Base-by-base conservation (phyloP, 2,329 filamentous ascomycete species). In the Pyrenophora graminea region DNA sequence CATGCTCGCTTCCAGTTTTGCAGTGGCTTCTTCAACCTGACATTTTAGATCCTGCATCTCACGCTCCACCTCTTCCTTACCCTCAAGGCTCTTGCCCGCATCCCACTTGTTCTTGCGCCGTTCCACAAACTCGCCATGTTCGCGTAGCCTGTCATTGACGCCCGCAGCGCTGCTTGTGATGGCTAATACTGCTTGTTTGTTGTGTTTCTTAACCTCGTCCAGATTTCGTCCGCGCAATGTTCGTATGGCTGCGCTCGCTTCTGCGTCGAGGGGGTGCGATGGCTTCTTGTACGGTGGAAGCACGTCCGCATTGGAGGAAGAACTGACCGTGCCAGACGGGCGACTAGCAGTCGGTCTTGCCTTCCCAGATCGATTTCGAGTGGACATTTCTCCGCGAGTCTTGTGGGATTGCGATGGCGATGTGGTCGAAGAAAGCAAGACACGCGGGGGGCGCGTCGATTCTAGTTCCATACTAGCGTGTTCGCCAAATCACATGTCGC, bases 1-100 rank as follows among this genome's bases (percentile, higher is more conserved):
- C 63, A 87, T 79, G 39, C 74, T 76, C 63, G 79, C 75, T 58
- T 89, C 86, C 64, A 87, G 76, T 43, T 77, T 75, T 23, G 71
- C 67, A 1, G 83, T 87, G 59, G 83, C 72, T 3, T 70, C 67
- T 13, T 79, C 73, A 2, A 85, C 82, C 48, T 77, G 74, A 17
- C 72, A 68, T 48, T 72, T 53, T 46, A 76, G 59, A 25, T 74
- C 67, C 8, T 71, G 68, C 39, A 82, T 61, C 39, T 69, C 67
- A 8, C 63, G 56, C 48, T 75, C 72, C 21, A 71, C 66, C 18
- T 76, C 74, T 32, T 73, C 69, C 13, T 74, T 64, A 9, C 73
- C 69, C 2, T 76, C 74, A 0, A 73, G 67, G 33, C 58, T 54
- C 45, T 65, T 60, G 41, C 70, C 66, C 30, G 66, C 61, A 38